These are phyloP conservation scores for Solanum chacoense DNA, from an alignment of 305 asterid species.

Conservation along the genomic window DNA sequence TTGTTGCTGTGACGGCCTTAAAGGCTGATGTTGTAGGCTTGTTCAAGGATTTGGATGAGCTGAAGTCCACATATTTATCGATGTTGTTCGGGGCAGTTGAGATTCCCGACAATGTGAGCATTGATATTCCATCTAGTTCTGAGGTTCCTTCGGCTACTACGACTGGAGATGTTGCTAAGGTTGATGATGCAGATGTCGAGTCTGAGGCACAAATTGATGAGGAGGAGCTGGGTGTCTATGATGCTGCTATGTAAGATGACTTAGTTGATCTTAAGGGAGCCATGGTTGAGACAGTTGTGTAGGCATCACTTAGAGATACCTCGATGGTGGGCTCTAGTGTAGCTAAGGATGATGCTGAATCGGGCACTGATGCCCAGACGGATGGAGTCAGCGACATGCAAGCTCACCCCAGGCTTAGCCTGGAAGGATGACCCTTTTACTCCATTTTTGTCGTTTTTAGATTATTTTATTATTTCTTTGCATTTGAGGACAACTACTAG, in stretches of 20 bases:
- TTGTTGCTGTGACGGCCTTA: neutral
- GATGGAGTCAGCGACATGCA: too few species aligned
- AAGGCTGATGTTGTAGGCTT: neutral
- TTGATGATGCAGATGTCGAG: neutral
- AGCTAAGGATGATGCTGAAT: neutral
- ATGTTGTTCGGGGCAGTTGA: too few species aligned
- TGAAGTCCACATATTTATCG: neutral
- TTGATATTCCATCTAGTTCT: neutral
- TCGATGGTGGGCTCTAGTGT: neutral
- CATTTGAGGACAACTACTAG: neutral
- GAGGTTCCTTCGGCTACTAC: neutral
- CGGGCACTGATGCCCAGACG: neutral
- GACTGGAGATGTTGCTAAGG: neutral
- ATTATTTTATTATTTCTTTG: too few species aligned
- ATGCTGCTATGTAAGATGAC: neutral
- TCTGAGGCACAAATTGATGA: too few species aligned
- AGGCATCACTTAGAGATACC: neutral
- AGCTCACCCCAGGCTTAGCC: neutral
- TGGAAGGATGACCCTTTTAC: too few species aligned
- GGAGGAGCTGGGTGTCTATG: neutral
- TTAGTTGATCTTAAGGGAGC: neutral
- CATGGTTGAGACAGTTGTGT: neutral
- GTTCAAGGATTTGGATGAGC: neutral
- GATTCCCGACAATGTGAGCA: too few species aligned
- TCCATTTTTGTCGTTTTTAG: neutral